Conservation (phyloP, 1,139 yeast genomes). For the Sugiyamaella paludigena region DNA sequence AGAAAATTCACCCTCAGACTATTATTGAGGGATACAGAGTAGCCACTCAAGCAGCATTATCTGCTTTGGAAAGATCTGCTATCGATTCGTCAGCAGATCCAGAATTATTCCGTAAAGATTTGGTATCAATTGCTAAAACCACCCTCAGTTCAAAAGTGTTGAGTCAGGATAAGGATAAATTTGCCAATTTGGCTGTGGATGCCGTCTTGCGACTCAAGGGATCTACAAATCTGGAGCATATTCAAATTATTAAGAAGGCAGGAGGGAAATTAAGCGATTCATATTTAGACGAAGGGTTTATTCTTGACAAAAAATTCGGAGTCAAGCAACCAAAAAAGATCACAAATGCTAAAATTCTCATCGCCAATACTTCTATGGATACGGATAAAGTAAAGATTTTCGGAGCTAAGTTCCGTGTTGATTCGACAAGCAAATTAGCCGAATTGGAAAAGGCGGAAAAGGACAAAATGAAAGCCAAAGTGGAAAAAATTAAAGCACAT, state of each 20-base stretch:
- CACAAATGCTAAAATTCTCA: constrained; percentile 78
- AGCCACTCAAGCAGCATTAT: constrained; percentile 78
- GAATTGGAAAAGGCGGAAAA: constrained; percentile 95
- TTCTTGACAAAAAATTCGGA: constrained; percentile 88
- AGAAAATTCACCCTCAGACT: constrained; percentile 95
- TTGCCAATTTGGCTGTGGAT: constrained; percentile 87
- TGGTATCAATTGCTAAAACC: constrained; percentile 84
- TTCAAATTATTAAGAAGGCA: constrained; percentile 86
- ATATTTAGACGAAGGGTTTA: constrained; percentile 92
- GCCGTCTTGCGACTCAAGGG: constrained; percentile 91
- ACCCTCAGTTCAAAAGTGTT: constrained; percentile 90
- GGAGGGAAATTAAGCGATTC: constrained; percentile 94
- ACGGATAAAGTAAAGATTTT: constrained; percentile 96
- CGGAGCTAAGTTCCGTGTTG: constrained; percentile 97
- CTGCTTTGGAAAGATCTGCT: constrained; percentile 74
- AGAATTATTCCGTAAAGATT: constrained; percentile 69
- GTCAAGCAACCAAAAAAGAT: constrained; percentile 88
- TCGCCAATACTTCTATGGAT: constrained; percentile 96
- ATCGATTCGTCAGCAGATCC: constrained; percentile 66
- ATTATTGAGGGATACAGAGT: constrained; percentile 93
- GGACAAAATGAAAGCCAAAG: constrained; percentile 86
- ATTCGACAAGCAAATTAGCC: constrained; percentile 90
- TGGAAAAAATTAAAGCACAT: constrained; percentile 77
- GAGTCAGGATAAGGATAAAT: constrained; percentile 90
- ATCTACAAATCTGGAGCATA: constrained; percentile 90